These are phyloP conservation scores for Castanea mollissima DNA, from an alignment of 306 rosid genomes.

Conservation along the genomic window DNA sequence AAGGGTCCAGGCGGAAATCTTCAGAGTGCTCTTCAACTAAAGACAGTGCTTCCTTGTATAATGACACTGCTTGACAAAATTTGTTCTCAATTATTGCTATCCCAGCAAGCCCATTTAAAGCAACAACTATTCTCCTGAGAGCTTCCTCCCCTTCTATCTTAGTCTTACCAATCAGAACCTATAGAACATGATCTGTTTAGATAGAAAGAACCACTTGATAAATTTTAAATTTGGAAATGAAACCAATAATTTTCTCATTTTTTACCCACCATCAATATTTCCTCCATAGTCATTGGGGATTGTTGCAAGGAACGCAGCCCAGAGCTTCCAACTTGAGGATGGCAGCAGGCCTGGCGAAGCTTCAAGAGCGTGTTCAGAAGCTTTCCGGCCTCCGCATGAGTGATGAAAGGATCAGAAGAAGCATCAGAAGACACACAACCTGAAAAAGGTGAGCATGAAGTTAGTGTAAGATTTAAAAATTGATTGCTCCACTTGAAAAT, in stretches of 20 bases:
- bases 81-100: slow-evolving; percentile 62
- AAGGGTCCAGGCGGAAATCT: slow-evolving; percentile 91
- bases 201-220: slow-evolving; percentile 3
- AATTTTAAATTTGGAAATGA: slow-evolving; percentile 5
- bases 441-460: slow-evolving; percentile 34
- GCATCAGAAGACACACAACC: slow-evolving; percentile 47
- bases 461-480: slow-evolving; percentile 31
- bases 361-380: slow-evolving; percentile 82
- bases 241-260: slow-evolving; percentile 6
- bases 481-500: slow-evolving; percentile 15
- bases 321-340: slow-evolving; percentile 97
- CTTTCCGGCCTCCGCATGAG: slow-evolving; percentile 88
- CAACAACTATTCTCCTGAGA: slow-evolving; percentile 72
- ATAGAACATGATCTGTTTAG: slow-evolving; percentile 30
- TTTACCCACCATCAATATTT: slow-evolving; percentile 71
- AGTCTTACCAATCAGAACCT: slow-evolving; percentile 94
- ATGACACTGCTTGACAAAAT: slow-evolving; percentile 64
- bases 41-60: slow-evolving; percentile 74
- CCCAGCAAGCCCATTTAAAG: slow-evolving; percentile 92
- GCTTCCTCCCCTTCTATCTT: slow-evolving; percentile 95
- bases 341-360: slow-evolving; percentile 99
- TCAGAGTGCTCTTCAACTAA: slow-evolving; percentile 72
- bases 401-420: slow-evolving; percentile 59
- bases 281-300: slow-evolving; percentile 97
- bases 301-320: slow-evolving; percentile 94